A percentile compares a stretch with the other conserved stretches of the same genome.
Conservation (phyloP, 139 green algal genomes). For the Picochlorum sp. region DNA sequence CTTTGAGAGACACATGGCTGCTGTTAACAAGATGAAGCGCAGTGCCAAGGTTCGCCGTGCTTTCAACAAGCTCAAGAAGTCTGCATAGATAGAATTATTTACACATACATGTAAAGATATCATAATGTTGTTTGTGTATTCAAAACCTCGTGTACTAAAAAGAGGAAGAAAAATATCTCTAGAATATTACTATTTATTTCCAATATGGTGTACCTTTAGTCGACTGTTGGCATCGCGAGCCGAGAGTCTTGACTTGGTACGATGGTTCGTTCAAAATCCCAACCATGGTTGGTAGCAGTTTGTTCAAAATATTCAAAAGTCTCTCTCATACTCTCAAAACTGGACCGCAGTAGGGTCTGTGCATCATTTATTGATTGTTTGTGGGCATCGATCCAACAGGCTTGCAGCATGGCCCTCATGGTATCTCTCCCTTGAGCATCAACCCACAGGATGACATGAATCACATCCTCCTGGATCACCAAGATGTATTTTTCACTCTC, state of each 20-base stretch:
- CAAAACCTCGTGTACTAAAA: no score
- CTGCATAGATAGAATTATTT: conserved; percentile 24
- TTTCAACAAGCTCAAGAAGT: conserved; percentile 70
- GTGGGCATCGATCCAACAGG: conserved; percentile 48
- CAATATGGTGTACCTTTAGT: no score
- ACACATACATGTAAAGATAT: background rate
- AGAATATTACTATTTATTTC: no score
- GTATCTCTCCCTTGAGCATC: conserved; percentile 8
- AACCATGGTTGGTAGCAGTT: conserved; percentile 11
- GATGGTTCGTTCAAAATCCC: conserved; percentile 15
- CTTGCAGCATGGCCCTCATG: conserved; percentile 52
- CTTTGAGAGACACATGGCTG: conserved; percentile 89
- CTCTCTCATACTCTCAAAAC: conserved; percentile 17
- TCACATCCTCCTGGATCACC: conserved; percentile 30
- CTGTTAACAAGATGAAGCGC: conserved; percentile 53
- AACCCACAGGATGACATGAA: conserved; percentile 48
- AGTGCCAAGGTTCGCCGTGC: conserved; percentile 39
- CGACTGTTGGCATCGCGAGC: background rate
- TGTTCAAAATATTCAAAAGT: conserved; percentile 18
- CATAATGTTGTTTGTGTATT: background rate
- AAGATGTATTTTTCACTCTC: conserved; percentile 46
- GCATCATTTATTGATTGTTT: background rate
- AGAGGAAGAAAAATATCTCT: no score
- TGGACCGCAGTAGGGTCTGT: conserved; percentile 2
- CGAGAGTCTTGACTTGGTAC: background rate